These are phyloP conservation scores for Cyclostephanos invisitatus DNA, from an alignment of 108 stramenopile species.

Conservation along the genomic window DNA sequence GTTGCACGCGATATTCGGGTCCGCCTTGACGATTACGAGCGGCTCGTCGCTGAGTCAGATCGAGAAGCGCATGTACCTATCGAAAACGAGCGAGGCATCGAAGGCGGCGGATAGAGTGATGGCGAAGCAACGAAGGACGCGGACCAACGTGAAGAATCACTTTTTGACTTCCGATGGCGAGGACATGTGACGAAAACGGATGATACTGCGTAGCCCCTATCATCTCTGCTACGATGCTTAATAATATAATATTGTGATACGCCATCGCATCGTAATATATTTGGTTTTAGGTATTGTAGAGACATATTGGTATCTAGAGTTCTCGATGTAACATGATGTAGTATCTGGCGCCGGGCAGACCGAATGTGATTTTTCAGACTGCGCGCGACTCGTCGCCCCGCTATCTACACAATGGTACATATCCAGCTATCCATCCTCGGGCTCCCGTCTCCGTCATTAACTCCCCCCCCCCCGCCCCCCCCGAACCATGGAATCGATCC, in stretches of 20 bases:
- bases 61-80: conserved; percentile 73
- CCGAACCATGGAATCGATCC: conserved; percentile 3
- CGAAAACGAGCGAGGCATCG: conserved; percentile 77
- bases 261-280: too few species aligned
- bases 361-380: too few species aligned
- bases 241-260: not conserved
- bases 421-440: too few species aligned
- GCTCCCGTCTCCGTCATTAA: too few species aligned
- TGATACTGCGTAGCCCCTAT: not conserved
- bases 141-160: conserved; percentile 80
- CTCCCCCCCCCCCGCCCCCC: too few species aligned
- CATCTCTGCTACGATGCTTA: not conserved
- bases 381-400: too few species aligned
- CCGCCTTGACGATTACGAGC: conserved; percentile 34
- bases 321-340: too few species aligned
- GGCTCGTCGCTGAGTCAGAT: conserved; percentile 57
- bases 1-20: conserved; percentile 78
- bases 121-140: conserved; percentile 63
- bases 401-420: too few species aligned
- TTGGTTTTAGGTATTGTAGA: too few species aligned
- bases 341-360: too few species aligned
- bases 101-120: conserved; percentile 70
- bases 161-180: conserved; percentile 77
- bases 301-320: too few species aligned
- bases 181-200: conserved; percentile 37